phyloP scores from a whole-genome alignment of 495 filamentous ascomycete species.

The Podospora tetraspora region DNA sequence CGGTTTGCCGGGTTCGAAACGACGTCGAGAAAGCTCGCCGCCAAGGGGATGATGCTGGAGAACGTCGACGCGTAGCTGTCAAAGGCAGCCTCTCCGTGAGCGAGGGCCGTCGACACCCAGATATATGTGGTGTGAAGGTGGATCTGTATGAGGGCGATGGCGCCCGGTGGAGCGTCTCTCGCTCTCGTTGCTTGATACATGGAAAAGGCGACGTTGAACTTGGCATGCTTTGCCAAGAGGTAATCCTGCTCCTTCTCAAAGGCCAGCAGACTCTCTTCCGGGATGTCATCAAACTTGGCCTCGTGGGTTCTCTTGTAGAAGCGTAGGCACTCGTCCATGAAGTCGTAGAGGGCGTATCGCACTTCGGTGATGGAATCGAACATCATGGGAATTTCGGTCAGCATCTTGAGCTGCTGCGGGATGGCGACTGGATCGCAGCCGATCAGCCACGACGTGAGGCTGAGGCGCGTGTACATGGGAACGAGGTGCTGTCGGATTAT shows the following conservation, averaged over 20 bases:
- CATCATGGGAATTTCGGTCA: slow-evolving; percentile 27
- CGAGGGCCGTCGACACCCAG: slow-evolving; percentile 36
- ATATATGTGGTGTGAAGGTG: slow-evolving; percentile 29
- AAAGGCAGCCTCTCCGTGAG: slow-evolving; percentile 32
- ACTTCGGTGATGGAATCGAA: slow-evolving; percentile 30
- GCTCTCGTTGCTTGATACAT: slow-evolving; percentile 25
- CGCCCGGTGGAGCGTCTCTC: slow-evolving; percentile 19
- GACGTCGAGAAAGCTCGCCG: slow-evolving; percentile 27
- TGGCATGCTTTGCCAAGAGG: slow-evolving; percentile 27
- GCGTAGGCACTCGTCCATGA: slow-evolving; percentile 32
- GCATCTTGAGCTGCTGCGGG: slow-evolving; percentile 26
- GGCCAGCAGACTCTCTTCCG: slow-evolving; percentile 22
- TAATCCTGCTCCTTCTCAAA: slow-evolving; percentile 30
- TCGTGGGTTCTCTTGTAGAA: slow-evolving; percentile 27
- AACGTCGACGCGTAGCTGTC: slow-evolving; percentile 35
- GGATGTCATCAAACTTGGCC: slow-evolving; percentile 21
- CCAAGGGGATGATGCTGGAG: slow-evolving; percentile 33
- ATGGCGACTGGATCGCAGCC: slow-evolving; percentile 26
- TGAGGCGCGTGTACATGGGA: slow-evolving; percentile 40
- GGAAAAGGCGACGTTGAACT: slow-evolving; percentile 32
- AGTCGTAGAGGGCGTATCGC: slow-evolving; percentile 31
- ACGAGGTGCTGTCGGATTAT: slow-evolving; percentile 38
- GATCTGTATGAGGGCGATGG: slow-evolving; percentile 29
- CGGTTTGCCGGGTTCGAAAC: slow-evolving; percentile 5
- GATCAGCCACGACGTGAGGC: slow-evolving; percentile 36